phyloP scores from a whole-genome alignment of 768 basidiomycete genomes.

The Naganishia randhawae region DNA sequence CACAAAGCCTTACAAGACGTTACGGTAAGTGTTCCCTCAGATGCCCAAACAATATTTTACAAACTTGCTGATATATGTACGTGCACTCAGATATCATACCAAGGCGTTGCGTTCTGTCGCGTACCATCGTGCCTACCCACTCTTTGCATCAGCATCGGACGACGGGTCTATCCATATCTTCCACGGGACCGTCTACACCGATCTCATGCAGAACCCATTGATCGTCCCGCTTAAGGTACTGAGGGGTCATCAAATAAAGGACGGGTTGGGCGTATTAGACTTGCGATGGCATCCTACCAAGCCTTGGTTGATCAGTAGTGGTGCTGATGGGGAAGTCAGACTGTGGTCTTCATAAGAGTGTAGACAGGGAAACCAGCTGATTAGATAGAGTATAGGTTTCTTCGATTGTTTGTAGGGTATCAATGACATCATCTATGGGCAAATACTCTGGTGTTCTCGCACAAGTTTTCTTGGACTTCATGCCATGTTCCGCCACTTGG shows the following conservation, averaged over 20 bases:
- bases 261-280: constrained; percentile 86
- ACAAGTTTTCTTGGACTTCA: background rate
- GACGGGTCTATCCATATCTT: constrained; percentile 96
- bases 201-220: constrained; percentile 92
- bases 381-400: too few species aligned
- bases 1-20: constrained; percentile 92
- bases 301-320: constrained; percentile 88
- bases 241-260: constrained; percentile 77
- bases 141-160: constrained; percentile 94
- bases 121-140: constrained; percentile 90
- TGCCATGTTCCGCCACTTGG: constrained; percentile 20
- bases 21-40: constrained; percentile 61
- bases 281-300: constrained; percentile 81
- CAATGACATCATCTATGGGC: constrained; percentile 9
- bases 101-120: constrained; percentile 87
- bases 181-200: constrained; percentile 89
- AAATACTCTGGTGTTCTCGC: background rate
- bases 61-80: background rate
- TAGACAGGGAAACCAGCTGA: too few species aligned
- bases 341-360: constrained; percentile 62
- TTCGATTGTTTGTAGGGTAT: constrained; percentile 11
- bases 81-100: constrained; percentile 70
- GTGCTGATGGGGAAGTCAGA: constrained; percentile 81
- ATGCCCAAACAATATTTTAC: background rate
- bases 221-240: constrained; percentile 97